phyloP scores from a whole-genome alignment of 2,329 filamentous ascomycete species.

The Ophiocordyceps robertsii region DNA sequence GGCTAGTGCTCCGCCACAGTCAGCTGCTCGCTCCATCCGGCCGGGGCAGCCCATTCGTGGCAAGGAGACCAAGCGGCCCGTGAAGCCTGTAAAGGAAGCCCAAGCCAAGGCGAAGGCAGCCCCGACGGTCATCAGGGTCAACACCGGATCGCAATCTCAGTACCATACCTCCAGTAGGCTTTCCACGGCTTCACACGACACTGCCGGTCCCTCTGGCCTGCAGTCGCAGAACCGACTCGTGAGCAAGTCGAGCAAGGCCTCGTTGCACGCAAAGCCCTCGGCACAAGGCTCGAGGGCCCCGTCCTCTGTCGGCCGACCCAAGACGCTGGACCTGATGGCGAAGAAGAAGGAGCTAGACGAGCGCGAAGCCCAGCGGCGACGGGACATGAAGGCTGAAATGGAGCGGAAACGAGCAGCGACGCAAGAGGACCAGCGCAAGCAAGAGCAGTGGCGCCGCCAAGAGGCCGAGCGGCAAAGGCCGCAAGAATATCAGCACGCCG shows the following conservation, averaged over 20 bases:
- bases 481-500: constrained; percentile 45
- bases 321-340: constrained; percentile 61
- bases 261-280: constrained; percentile 45
- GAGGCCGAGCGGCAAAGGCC: constrained; percentile 50
- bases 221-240: constrained; percentile 31
- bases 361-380: constrained; percentile 62
- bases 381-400: constrained; percentile 67
- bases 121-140: constrained; percentile 58
- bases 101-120: constrained; percentile 47
- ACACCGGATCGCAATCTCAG: constrained; percentile 47
- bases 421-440: constrained; percentile 51
- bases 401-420: constrained; percentile 60
- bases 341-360: constrained; percentile 81
- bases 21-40: constrained; percentile 37
- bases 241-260: constrained; percentile 55
- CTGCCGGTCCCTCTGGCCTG: constrained; percentile 15
- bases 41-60: constrained; percentile 33
- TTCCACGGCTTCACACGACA: constrained; percentile 42
- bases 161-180: constrained; percentile 45
- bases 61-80: constrained; percentile 43
- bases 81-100: constrained; percentile 49
- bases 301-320: constrained; percentile 51
- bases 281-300: constrained; percentile 44
- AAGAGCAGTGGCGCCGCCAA: constrained; percentile 43
- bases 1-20: constrained; percentile 44